Base-by-base conservation (phyloP, 192 early-diverging fungal species). In the Coemansia sp. region DNA sequence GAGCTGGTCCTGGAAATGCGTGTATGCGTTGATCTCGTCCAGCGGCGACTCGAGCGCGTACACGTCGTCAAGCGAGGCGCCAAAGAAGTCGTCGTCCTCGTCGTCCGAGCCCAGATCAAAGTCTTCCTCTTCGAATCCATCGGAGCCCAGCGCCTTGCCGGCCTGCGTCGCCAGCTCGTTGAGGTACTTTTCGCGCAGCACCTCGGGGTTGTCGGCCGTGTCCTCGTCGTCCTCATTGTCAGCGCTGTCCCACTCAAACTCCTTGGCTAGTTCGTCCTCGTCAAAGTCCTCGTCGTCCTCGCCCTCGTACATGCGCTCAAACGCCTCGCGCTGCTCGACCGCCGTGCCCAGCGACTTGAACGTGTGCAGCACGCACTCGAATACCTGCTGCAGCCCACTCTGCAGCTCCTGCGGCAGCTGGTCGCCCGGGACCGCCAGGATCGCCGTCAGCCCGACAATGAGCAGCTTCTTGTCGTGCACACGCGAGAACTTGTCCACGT, bases 381-480 rank as follows among this genome's bases (percentile, higher is more conserved):
- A 74, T 29, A 94, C 58, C 64, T 86, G 84, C 1, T 79, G 60
- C 84, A 90, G 87, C 5, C 82, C 87, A 27, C 48, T 60, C 47
- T 85, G 84, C 35, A 96, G 63, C 3, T 83, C 56, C 0, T 75
- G 36, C 14, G 93, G 93, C 7, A 96, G 54, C 54, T 84, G 73
- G 5, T 78, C 79, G 18, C 73, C 50, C 6, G 91, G 88, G 7
- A 93, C 60, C 22, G 78, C 78, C 33, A 96, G 50, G 8, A 96
- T 57, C 0, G 87, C 57, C 44, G 82, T 85, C 16, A 96, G 64
- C 0, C 90, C 80, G 20, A 92, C 57, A 40, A 96, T 87, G 10
- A 81, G 79, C n/a, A 96, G 80, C 75, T 92, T 92, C 79, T 93
- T 94, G 67, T 96, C 93, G 68, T 92, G 87, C 12, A 96, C 93